These are phyloP conservation scores for Pichia phayaonensis DNA, from an alignment of 805 yeast species.

Conservation along the genomic window DNA sequence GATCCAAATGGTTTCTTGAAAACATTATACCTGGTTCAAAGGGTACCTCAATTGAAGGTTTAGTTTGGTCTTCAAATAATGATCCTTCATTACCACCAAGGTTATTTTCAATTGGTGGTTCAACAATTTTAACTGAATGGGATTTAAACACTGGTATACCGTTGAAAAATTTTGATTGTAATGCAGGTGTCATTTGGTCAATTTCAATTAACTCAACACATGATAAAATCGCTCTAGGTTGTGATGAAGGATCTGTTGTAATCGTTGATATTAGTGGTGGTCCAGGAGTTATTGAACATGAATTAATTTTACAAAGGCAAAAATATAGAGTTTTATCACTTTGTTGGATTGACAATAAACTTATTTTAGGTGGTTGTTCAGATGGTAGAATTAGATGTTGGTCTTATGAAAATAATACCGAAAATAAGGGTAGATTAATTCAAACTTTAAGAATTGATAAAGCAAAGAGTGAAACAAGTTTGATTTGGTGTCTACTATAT, in stretches of 20 bases:
- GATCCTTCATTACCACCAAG: conserved; percentile 46
- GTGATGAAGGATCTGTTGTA: conserved; percentile 91
- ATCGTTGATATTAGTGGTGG: conserved; percentile 83
- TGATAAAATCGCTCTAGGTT: conserved; percentile 73
- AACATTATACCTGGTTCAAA: conserved; percentile 64
- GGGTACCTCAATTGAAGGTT: conserved; percentile 82
- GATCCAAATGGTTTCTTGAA: conserved; percentile 76
- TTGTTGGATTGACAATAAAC: conserved; percentile 62
- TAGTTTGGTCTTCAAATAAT: conserved; percentile 59
- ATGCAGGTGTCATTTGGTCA: conserved; percentile 93
- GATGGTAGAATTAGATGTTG: conserved; percentile 89
- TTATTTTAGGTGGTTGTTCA: conserved; percentile 87
- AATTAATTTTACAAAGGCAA: conserved; percentile 69
- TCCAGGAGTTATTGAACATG: conserved; percentile 72
- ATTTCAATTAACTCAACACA: conserved; percentile 57
- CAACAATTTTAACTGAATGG: conserved; percentile 91
- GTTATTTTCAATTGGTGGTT: conserved; percentile 89
- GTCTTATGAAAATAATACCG: conserved; percentile 37
- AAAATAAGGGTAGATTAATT: conserved; percentile 53
- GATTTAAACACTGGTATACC: conserved; percentile 69
- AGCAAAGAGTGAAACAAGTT: conserved; percentile 73
- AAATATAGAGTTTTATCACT: conserved; percentile 73
- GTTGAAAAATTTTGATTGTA: conserved; percentile 70
- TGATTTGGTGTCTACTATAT: conserved; percentile 80
- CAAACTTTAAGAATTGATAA: conserved; percentile 90